Evolutionary conservation across 768 basidiomycete species (phyloP).

Genomic region (Fibroporia radiculosa): DNA sequence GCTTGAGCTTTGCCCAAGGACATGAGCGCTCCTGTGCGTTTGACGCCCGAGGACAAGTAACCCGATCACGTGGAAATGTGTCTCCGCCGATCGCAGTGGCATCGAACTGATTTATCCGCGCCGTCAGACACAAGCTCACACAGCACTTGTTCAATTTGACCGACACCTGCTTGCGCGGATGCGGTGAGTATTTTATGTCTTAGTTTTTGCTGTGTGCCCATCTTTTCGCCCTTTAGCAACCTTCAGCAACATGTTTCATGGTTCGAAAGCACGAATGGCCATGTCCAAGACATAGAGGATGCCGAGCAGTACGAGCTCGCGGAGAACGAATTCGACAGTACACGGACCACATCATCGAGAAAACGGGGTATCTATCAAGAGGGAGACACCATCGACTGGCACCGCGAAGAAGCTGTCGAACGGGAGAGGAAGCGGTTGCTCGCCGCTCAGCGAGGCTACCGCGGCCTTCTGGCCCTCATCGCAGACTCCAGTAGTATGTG

Average conservation of each 20-base stretch:
- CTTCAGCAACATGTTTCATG: slow-evolving; percentile 9
- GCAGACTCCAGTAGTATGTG: slow-evolving; percentile 54
- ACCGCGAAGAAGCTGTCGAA: slow-evolving; percentile 56
- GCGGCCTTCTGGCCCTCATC: slow-evolving; percentile 46
- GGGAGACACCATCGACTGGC: slow-evolving; percentile 62
- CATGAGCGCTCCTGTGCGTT: too few species aligned
- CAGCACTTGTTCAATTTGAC: too few species aligned
- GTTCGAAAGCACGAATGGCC: slow-evolving; percentile 4
- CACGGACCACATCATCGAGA: background rate
- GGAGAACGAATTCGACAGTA: slow-evolving; percentile 4
- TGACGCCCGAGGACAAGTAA: too few species aligned
- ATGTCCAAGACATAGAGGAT: slow-evolving; percentile 6
- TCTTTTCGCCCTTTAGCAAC: too few species aligned
- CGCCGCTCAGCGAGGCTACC: slow-evolving; percentile 43
- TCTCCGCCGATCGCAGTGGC: too few species aligned
- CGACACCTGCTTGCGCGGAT: too few species aligned
- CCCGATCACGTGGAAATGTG: too few species aligned
- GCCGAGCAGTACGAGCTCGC: slow-evolving; percentile 19
- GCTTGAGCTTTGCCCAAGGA: too few species aligned
- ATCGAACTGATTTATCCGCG: too few species aligned
- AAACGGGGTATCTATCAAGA: slow-evolving; percentile 36
- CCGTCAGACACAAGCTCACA: too few species aligned
- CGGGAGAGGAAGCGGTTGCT: slow-evolving; percentile 46
- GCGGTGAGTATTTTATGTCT: too few species aligned
- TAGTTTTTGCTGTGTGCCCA: too few species aligned